A percentile compares a stretch with the other conserved stretches of the same genome.
phyloP scores from a whole-genome alignment of 352 stramenopile species.

The Phytophthora syringae region DNA sequence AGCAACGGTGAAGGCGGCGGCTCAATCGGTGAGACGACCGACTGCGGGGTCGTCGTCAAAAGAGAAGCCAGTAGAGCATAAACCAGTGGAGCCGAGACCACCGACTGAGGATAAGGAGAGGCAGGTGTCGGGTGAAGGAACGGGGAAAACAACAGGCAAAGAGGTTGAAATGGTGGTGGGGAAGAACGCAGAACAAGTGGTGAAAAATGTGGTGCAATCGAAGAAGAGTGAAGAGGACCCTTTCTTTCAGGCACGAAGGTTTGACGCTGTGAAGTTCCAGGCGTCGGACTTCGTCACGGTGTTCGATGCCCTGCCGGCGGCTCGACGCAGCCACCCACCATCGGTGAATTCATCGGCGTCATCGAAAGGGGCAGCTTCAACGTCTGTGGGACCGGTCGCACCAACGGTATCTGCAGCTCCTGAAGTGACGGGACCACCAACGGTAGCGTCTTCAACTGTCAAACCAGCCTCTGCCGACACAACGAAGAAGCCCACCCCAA shows the following conservation, averaged over 20 bases:
- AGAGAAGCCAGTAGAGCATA: conserved; percentile 5
- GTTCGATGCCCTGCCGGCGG: conserved; percentile 46
- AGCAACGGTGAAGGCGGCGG: not conserved
- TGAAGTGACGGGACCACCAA: conserved; percentile 3
- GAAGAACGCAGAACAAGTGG: no score
- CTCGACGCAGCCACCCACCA: conserved; percentile 40
- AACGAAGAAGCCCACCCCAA: not conserved
- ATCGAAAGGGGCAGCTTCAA: conserved; percentile 17
- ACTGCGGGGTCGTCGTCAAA: not conserved
- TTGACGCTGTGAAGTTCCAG: conserved; percentile 49
- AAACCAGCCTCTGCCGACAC: not conserved
- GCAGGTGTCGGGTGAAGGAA: no score
- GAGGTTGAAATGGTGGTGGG: no score
- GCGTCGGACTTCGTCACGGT: conserved; percentile 49
- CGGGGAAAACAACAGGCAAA: no score
- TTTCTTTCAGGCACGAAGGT: conserved; percentile 47
- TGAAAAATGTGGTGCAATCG: not conserved
- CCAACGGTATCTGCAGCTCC: not conserved
- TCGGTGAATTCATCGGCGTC: not conserved
- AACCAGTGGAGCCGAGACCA: conserved; percentile 6
- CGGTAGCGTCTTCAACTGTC: not conserved
- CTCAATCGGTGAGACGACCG: not conserved
- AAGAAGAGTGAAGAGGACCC: conserved; percentile 7
- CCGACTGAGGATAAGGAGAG: not conserved
- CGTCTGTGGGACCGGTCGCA: conserved; percentile 2